Conservation (phyloP, 169 alveolate genomes). For the Plasmodium falciparum region DNA sequence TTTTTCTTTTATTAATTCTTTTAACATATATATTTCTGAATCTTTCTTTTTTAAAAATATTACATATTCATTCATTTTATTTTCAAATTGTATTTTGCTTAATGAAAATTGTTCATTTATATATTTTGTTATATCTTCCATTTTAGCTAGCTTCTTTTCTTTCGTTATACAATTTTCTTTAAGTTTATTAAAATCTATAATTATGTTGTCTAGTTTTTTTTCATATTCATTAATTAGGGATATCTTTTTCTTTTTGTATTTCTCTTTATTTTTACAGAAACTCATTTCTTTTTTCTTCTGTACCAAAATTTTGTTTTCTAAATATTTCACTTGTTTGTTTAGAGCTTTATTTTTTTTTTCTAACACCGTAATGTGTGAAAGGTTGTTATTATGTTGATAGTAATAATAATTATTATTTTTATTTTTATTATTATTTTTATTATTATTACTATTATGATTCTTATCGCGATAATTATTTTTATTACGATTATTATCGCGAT, state of each 20-base stretch:
- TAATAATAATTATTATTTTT: neutral
- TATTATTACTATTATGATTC: too few relatives aligned
- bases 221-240: slow-evolving; percentile 45
- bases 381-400: too few relatives aligned
- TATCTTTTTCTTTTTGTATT: slow-evolving; percentile 46
- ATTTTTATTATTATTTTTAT: neutral
- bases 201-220: slow-evolving; percentile 57
- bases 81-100: slow-evolving; percentile 73
- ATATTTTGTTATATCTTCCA: slow-evolving; percentile 51
- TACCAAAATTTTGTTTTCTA: slow-evolving; percentile 35
- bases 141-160: slow-evolving; percentile 50
- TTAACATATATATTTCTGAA: slow-evolving; percentile 72
- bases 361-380: neutral
- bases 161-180: slow-evolving; percentile 33
- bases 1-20: slow-evolving; percentile 60
- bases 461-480: too few relatives aligned
- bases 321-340: slow-evolving; percentile 24
- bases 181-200: slow-evolving; percentile 42
- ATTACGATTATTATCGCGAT: too few relatives aligned
- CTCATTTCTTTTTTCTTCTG: slow-evolving; percentile 57
- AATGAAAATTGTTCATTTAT: slow-evolving; percentile 62
- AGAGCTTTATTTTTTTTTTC: slow-evolving; percentile 13
- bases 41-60: slow-evolving; percentile 60
- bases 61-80: slow-evolving; percentile 72
- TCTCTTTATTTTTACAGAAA: slow-evolving; percentile 24